A percentile compares a stretch with the other conserved stretches of the same genome.
phyloP scores from a whole-genome alignment of 208 protist species.

The Crithidia fasciculata region DNA sequence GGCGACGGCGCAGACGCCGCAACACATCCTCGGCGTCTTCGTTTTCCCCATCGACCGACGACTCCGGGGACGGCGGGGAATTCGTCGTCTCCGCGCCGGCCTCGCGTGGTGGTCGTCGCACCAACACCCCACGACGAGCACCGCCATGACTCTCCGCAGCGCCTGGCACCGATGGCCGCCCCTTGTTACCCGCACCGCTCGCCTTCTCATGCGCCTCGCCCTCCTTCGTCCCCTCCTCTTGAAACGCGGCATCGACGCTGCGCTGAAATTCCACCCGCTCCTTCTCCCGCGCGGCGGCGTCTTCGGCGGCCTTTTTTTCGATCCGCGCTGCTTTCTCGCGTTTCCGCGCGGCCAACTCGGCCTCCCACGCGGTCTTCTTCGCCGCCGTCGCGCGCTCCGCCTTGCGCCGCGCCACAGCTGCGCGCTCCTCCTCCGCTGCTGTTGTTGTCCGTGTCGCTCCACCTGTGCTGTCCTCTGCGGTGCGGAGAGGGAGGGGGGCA shows the following conservation, averaged over 20 bases:
- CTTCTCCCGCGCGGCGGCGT: slow-evolving; percentile 28
- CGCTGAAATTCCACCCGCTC: slow-evolving; percentile 25
- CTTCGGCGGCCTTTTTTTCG: slow-evolving; percentile 36
- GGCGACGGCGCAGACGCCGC: slow-evolving; percentile 17
- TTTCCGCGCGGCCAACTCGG: slow-evolving; percentile 31
- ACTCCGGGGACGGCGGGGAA: background rate
- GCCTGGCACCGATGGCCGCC: too few relatives aligned
- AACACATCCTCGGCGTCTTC: slow-evolving; percentile 26
- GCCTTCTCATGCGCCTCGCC: background rate
- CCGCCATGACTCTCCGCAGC: too few relatives aligned
- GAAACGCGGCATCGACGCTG: slow-evolving; percentile 28
- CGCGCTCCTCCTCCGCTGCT: background rate
- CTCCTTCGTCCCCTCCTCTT: slow-evolving; percentile 4
- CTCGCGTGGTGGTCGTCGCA: slow-evolving; percentile 13
- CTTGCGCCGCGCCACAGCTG: background rate
- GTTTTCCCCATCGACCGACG: background rate
- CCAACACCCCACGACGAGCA: slow-evolving; percentile 5
- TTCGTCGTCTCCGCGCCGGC: background rate
- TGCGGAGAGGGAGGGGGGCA: slow-evolving; percentile 25
- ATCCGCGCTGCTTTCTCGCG: slow-evolving; percentile 31
- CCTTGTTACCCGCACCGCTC: background rate
- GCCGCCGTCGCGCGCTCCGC: slow-evolving; percentile 2
- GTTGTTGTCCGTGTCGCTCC: background rate
- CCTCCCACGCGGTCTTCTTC: slow-evolving; percentile 28
- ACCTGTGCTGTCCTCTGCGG: slow-evolving; percentile 2